Evolutionary conservation across 2,329 filamentous ascomycete species (phyloP).

Genomic region (Xylaria sp.): DNA sequence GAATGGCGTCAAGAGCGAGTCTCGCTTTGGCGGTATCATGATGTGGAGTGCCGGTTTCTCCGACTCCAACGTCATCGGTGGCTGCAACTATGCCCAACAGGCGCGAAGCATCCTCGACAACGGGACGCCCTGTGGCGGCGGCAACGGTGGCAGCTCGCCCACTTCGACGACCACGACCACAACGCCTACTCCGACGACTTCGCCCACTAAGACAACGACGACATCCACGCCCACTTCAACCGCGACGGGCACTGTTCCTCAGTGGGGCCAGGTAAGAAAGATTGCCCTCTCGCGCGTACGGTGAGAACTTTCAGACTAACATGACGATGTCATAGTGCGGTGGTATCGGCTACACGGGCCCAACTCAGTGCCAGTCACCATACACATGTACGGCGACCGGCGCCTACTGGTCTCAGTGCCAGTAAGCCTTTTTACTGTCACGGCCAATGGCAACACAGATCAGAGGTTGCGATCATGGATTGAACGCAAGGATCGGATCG

Average conservation of each 20-base stretch:
- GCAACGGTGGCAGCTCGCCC: constrained; percentile 12
- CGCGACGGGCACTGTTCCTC: constrained; percentile 22
- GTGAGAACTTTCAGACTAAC: constrained; percentile 3
- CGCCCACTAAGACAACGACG: constrained; percentile 7
- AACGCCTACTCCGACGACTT: neutral
- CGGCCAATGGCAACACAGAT: constrained; percentile 17
- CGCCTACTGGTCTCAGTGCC: constrained; percentile 35
- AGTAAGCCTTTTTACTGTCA: constrained; percentile 23
- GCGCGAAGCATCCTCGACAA: constrained; percentile 50
- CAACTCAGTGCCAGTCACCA: constrained; percentile 34
- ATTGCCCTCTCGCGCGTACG: neutral
- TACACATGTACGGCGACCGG: constrained; percentile 31
- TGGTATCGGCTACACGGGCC: constrained; percentile 36
- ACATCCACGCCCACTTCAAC: constrained; percentile 22
- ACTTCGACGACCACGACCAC: constrained; percentile 14
- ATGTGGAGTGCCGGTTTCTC: constrained; percentile 56
- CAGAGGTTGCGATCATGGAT: constrained; percentile 33
- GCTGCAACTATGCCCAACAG: constrained; percentile 55
- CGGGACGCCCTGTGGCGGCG: constrained; percentile 44
- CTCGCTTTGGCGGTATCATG: constrained; percentile 53
- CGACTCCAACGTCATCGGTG: constrained; percentile 48
- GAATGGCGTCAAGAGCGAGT: constrained; percentile 41
- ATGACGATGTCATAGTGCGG: constrained; percentile 32
- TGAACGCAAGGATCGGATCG: constrained; percentile 35
- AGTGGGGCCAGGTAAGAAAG: constrained; percentile 36